phyloP scores from a whole-genome alignment of 768 basidiomycete genomes.

The Daedaleopsis nitida region DNA sequence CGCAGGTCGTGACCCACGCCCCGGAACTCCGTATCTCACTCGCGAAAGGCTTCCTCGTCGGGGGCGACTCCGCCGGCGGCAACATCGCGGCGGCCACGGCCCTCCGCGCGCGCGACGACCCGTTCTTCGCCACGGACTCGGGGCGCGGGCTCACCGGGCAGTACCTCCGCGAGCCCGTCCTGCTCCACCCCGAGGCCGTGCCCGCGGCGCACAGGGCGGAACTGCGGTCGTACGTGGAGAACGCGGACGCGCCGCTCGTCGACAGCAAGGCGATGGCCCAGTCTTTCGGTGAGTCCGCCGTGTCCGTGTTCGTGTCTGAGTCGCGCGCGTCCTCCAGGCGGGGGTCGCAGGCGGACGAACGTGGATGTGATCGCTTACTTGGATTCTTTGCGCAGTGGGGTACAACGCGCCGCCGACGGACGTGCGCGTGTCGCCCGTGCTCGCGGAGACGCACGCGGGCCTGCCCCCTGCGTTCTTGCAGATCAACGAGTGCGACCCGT shows the following conservation, averaged over 20 bases:
- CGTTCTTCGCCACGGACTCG: constrained; percentile 23
- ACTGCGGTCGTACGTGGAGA: constrained; percentile 26
- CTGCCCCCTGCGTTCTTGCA: constrained; percentile 30
- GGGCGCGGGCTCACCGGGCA: constrained; percentile 24
- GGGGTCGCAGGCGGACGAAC: no score
- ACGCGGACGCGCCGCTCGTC: constrained; percentile 20
- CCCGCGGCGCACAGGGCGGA: constrained; percentile 25
- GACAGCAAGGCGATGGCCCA: neutral
- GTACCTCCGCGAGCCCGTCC: constrained; percentile 25
- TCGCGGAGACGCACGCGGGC: constrained; percentile 21
- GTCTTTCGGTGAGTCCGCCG: neutral
- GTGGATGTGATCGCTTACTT: no score
- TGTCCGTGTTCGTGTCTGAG: no score
- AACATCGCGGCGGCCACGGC: constrained; percentile 27
- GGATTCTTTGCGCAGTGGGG: no score
- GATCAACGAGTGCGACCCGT: constrained; percentile 26
- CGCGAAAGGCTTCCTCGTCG: constrained; percentile 29
- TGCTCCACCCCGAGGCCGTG: constrained; percentile 16
- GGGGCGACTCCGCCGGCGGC: constrained; percentile 28
- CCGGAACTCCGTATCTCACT: constrained; percentile 17
- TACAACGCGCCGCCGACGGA: constrained; percentile 3
- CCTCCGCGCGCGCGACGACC: constrained; percentile 29
- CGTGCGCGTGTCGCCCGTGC: constrained; percentile 23
- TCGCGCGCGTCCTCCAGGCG: no score
- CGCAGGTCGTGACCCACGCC: constrained; percentile 14